Conservation (phyloP, 805 yeast species). For the Priceomyces carsonii region DNA sequence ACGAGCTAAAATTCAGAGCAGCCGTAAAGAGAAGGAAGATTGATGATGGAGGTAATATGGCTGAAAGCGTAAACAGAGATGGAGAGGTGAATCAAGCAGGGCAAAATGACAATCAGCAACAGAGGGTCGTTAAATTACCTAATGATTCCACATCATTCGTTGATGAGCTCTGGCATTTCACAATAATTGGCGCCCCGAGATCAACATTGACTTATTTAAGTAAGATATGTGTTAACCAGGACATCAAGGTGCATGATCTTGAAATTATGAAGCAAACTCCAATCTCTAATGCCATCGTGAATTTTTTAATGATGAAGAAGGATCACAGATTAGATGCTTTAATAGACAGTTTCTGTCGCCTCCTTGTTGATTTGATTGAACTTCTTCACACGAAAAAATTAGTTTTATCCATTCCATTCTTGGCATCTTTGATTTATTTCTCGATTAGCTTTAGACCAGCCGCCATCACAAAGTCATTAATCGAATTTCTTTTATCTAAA, state of each 20-base stretch:
- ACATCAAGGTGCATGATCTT: conserved; percentile 16
- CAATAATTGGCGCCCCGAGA: conserved; percentile 36
- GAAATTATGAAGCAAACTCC: conserved; percentile 30
- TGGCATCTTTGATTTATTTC: conserved; percentile 57
- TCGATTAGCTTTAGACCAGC: conserved; percentile 59
- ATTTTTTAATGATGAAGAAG: conserved; percentile 44
- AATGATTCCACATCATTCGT: conserved; percentile 35
- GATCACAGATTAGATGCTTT: conserved; percentile 52
- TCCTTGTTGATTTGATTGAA: conserved; percentile 25
- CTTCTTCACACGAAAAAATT: conserved; percentile 25
- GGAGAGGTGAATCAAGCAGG: neutral
- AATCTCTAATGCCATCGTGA: conserved; percentile 35
- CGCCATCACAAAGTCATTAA: conserved; percentile 48
- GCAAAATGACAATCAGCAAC: conserved; percentile 1
- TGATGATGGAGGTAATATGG: conserved; percentile 7
- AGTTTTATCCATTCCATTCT: conserved; percentile 55
- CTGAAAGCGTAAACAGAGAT: neutral
- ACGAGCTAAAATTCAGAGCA: conserved; percentile 33
- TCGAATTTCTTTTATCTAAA: conserved; percentile 15
- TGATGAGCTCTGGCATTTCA: conserved; percentile 36
- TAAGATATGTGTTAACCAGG: conserved; percentile 29
- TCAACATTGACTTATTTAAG: conserved; percentile 32
- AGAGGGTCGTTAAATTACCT: conserved; percentile 23
- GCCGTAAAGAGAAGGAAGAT: conserved; percentile 20
- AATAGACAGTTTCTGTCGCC: conserved; percentile 37